Evolutionary conservation across 164 flowering plant species (phyloP), one percentile per base, ranked within the genome.

Genomic region (Piper betle): DNA sequence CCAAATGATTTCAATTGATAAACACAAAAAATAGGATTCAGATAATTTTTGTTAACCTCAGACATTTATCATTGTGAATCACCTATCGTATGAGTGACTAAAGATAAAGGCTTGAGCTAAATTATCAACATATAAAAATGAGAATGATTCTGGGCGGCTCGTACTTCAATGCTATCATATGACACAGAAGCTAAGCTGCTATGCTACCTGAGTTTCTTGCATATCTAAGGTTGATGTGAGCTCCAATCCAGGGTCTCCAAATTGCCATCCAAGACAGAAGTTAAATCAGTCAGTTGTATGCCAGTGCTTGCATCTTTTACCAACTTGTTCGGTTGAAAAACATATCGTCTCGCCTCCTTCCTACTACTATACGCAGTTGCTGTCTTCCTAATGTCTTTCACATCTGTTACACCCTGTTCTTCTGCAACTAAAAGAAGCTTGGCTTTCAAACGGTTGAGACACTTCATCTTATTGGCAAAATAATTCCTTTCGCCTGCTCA

Each of bases 301-400:
- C 94, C 91, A 15, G 90, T 82, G 80, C 74, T 84, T 63, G 86
- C 74, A 81, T 91, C 97, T 37, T 80, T 71, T 41, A 91, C 97
- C 63, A 84, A 67, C 81, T 86, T 82, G 67, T 61, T 60, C 9
- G 91, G 94, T 42, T 80, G 76, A 69, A 71, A 75, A 19, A 79
- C 56, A 54, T 91, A 91, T 77, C 78, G 83, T 11, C 97, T 72
- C 4, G 81, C 66, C 60, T 83, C 85, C 62, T 66, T 74, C 54
- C 70, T 57, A 81, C 71, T 80, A 33, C 57, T 6, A 62, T 78
- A 73, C 0, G 53, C 20, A 43, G 78, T 71, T 57, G 62, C 72
- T 37, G 74, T 76, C 61, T 15, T 80, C 43, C 64, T 74, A 64
- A 91, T 83, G 62, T 62, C 67, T 59, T 64, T 71, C 11, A 82